phyloP scores from a whole-genome alignment of 768 basidiomycete species.

The Macrolepiota dolichaula region DNA sequence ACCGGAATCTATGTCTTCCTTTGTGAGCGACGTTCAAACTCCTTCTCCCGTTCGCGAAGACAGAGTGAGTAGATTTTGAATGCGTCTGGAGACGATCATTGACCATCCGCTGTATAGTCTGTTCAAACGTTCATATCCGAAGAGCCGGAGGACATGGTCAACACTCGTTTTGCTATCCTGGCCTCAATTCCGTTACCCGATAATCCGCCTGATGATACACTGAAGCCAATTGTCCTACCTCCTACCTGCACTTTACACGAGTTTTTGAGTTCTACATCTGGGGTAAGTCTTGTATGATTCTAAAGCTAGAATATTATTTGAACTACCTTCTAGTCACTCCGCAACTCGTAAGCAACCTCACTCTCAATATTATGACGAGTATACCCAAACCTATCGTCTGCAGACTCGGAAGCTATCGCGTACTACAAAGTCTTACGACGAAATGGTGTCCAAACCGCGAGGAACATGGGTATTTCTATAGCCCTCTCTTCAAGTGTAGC shows the following conservation, averaged over 20 bases:
- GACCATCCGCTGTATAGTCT: slow-evolving; percentile 14
- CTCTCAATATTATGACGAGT: background rate
- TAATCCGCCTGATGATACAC: slow-evolving; percentile 59
- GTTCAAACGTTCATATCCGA: slow-evolving; percentile 23
- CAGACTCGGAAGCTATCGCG: slow-evolving; percentile 65
- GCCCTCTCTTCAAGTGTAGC: slow-evolving; percentile 71
- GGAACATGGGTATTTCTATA: slow-evolving; percentile 77
- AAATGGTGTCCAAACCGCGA: slow-evolving; percentile 80
- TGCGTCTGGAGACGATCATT: background rate
- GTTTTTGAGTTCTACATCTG: slow-evolving; percentile 55
- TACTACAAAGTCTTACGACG: slow-evolving; percentile 65
- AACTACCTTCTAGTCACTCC: slow-evolving; percentile 41
- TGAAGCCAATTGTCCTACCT: slow-evolving; percentile 69
- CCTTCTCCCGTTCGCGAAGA: background rate
- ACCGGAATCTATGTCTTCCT: background rate
- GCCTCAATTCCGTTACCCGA: slow-evolving; percentile 60
- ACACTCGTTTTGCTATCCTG: slow-evolving; percentile 53
- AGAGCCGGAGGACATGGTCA: slow-evolving; percentile 43
- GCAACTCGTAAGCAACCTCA: slow-evolving; percentile 45
- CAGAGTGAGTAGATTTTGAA: background rate
- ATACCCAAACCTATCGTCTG: background rate
- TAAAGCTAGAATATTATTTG: background rate
- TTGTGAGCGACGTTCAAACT: background rate
- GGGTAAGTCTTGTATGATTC: slow-evolving; percentile 36
- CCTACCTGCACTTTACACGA: slow-evolving; percentile 64